Percentiles rank a stretch among this genome's conserved stretches.
These are phyloP conservation scores for Pholiota adiposa DNA, from an alignment of 1,284 basidiomycete species.

Conservation along the genomic window DNA sequence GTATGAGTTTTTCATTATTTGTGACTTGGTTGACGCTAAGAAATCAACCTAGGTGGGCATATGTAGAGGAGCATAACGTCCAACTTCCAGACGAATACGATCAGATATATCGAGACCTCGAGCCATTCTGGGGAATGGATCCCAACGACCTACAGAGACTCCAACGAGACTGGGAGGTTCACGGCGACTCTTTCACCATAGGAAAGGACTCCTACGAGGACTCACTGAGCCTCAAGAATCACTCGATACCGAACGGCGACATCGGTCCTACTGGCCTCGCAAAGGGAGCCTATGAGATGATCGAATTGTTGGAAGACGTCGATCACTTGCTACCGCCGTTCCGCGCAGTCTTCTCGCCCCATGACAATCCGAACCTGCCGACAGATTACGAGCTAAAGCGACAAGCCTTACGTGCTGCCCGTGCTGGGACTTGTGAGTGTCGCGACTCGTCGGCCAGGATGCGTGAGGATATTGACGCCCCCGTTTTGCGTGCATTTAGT, in stretches of 20 bases:
- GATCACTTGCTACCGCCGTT: conserved; percentile 44
- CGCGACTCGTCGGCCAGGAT: neutral
- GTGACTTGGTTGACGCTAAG: neutral
- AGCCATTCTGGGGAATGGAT: conserved; percentile 58
- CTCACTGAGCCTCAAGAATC: conserved; percentile 38
- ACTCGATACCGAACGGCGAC: conserved; percentile 30
- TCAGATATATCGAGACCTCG: conserved; percentile 55
- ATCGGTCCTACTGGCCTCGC: conserved; percentile 26
- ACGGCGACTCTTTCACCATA: conserved; percentile 43
- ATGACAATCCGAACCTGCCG: conserved; percentile 51
- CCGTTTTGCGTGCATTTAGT: too few relatives aligned
- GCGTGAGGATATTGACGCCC: too few relatives aligned
- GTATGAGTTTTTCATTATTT: conserved; percentile 26
- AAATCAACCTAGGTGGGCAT: conserved; percentile 50
- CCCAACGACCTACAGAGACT: conserved; percentile 46
- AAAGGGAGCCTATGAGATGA: conserved; percentile 33
- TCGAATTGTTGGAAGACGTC: conserved; percentile 42
- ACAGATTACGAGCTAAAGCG: conserved; percentile 46
- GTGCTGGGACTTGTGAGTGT: conserved; percentile 45
- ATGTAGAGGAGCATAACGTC: conserved; percentile 55
- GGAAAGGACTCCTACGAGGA: conserved; percentile 37
- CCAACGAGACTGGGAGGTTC: conserved; percentile 42
- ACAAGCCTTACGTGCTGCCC: conserved; percentile 44
- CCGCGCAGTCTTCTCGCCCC: conserved; percentile 48
- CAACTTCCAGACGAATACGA: conserved; percentile 65